phyloP scores from a whole-genome alignment of 257 asterid genomes.

The Lithospermum erythrorhizon region DNA sequence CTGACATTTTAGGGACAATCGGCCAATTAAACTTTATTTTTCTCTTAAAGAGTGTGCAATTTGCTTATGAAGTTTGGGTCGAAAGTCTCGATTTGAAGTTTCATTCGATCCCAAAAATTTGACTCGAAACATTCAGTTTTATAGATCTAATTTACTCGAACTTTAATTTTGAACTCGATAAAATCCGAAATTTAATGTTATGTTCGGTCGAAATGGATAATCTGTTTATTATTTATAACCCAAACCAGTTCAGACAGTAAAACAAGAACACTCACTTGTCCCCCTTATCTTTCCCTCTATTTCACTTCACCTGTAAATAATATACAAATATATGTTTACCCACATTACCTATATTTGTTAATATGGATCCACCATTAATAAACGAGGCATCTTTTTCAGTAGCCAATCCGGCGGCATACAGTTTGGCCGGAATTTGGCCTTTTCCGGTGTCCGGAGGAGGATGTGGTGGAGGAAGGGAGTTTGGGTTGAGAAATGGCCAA shows the following conservation, averaged over 20 bases:
- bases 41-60: no score
- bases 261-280: no score
- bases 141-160: no score
- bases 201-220: no score
- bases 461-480: constrained; percentile 13
- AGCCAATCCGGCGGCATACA: constrained; percentile 57
- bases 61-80: no score
- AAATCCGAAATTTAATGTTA: no score
- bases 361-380: constrained; percentile 79
- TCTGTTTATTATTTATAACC: neutral
- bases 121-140: no score
- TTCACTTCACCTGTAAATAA: neutral
- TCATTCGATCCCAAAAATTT: no score
- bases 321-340: neutral
- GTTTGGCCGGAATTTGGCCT: constrained; percentile 68
- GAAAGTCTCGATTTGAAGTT: no score
- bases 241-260: neutral
- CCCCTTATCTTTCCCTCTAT: neutral
- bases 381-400: constrained; percentile 66
- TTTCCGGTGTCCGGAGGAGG: constrained; percentile 33
- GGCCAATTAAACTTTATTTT: no score
- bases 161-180: no score
- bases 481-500: constrained; percentile 52
- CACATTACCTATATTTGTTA: neutral
- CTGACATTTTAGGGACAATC: no score